Conservation (phyloP, 805 yeast genomes). For the Myxozyma udenii region DNA sequence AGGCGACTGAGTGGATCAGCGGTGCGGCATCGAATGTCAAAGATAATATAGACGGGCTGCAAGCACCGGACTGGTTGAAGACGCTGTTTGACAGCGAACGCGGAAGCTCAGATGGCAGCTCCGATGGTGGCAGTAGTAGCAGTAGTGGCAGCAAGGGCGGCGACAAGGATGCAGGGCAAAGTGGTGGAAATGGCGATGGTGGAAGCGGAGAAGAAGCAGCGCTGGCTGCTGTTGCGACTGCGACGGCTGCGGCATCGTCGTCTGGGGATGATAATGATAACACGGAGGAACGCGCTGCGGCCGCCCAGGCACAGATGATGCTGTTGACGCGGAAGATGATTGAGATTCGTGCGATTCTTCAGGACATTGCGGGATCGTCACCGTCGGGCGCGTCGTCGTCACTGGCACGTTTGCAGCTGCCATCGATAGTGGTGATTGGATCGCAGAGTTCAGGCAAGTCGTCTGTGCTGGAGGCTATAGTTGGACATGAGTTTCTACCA, state of each 20-base stretch:
- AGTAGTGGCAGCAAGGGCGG: slow-evolving; percentile 25
- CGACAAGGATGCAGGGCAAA: too few species aligned
- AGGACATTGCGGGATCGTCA: slow-evolving; percentile 63
- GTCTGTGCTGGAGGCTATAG: slow-evolving; percentile 91
- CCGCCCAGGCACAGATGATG: slow-evolving; percentile 66
- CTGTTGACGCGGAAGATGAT: slow-evolving; percentile 93
- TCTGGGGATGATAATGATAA: slow-evolving; percentile 42
- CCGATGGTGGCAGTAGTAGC: background rate
- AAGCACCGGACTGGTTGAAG: slow-evolving; percentile 30
- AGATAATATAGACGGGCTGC: slow-evolving; percentile 46
- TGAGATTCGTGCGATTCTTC: slow-evolving; percentile 78
- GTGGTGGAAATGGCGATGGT: slow-evolving; percentile 38
- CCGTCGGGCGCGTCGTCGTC: slow-evolving; percentile 45
- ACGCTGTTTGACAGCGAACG: slow-evolving; percentile 13
- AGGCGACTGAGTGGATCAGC: slow-evolving; percentile 51
- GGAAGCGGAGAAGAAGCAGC: slow-evolving; percentile 41
- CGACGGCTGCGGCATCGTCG: slow-evolving; percentile 53
- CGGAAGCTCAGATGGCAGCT: background rate
- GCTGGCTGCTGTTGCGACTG: slow-evolving; percentile 52
- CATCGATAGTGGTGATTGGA: slow-evolving; percentile 94
- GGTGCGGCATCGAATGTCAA: slow-evolving; percentile 49
- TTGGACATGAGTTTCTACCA: slow-evolving; percentile 96
- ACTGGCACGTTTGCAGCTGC: slow-evolving; percentile 56
- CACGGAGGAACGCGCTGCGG: slow-evolving; percentile 47
- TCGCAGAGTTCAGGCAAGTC: slow-evolving; percentile 98